phyloP scores from a whole-genome alignment of 768 basidiomycete species.

The Pseudohyphozyma bogoriensis region DNA sequence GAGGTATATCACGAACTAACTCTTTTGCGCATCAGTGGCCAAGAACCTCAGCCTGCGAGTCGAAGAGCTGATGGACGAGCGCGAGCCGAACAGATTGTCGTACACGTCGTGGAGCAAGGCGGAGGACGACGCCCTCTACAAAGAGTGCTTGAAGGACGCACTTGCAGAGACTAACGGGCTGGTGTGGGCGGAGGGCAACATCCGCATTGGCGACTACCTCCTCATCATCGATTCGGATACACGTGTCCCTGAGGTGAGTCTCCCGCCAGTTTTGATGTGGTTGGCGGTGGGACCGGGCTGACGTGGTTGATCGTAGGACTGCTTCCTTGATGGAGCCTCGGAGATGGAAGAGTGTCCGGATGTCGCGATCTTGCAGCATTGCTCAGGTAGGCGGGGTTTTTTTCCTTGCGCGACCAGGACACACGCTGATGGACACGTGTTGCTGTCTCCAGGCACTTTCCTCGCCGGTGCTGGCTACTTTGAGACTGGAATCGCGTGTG shows the following conservation, averaged over 20 bases:
- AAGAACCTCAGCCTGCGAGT: slow-evolving; percentile 50
- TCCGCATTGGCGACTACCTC: slow-evolving; percentile 64
- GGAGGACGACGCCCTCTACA: slow-evolving; percentile 55
- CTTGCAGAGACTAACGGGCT: slow-evolving; percentile 55
- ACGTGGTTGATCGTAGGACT: slow-evolving; percentile 77
- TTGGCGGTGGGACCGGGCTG: no score
- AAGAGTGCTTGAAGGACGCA: slow-evolving; percentile 59
- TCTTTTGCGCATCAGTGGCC: no score
- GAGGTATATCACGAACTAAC: no score
- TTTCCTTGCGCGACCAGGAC: no score
- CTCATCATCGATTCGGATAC: slow-evolving; percentile 42
- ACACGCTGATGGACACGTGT: no score
- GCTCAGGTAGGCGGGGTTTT: no score
- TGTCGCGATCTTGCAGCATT: slow-evolving; percentile 80
- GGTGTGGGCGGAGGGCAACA: slow-evolving; percentile 62
- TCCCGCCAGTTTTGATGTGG: neutral
- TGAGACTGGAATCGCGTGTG: no score
- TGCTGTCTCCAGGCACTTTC: no score
- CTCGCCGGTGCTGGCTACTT: slow-evolving; percentile 71
- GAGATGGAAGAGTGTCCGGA: slow-evolving; percentile 73
- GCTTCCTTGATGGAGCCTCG: slow-evolving; percentile 76
- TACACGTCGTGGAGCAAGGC: slow-evolving; percentile 54
- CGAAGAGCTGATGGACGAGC: slow-evolving; percentile 44
- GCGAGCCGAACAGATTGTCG: slow-evolving; percentile 34
- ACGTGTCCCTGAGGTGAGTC: neutral